Evolutionary conservation across 768 basidiomycete genomes (phyloP).

Genomic region (Boletales sp.): DNA sequence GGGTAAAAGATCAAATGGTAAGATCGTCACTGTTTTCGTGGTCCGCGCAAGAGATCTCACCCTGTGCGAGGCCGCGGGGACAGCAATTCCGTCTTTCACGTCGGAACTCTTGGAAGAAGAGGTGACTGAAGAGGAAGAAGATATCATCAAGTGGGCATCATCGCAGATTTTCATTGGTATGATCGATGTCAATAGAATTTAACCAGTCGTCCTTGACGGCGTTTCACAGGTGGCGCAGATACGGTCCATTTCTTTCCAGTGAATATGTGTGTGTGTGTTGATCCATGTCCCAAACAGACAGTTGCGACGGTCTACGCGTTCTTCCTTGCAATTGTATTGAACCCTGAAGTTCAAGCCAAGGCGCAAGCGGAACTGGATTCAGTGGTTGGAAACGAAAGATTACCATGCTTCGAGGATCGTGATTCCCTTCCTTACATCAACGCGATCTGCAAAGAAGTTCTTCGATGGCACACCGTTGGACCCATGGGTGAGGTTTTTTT

Average conservation of each 20-base stretch:
- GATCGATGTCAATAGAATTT: not conserved
- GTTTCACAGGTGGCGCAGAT: conserved; percentile 39
- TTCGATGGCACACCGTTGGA: conserved; percentile 19
- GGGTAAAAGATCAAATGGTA: conserved; percentile 47
- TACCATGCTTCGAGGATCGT: conserved; percentile 19
- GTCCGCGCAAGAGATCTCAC: not conserved
- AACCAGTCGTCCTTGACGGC: not conserved
- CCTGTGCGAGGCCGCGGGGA: conserved; percentile 11
- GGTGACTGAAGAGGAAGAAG: conserved; percentile 14
- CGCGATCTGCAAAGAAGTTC: conserved; percentile 23
- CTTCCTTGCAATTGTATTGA: conserved; percentile 24
- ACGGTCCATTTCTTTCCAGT: conserved; percentile 35
- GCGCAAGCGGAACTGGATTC: conserved; percentile 24
- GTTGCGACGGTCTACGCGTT: conserved; percentile 17
- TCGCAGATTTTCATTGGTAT: conserved; percentile 7
- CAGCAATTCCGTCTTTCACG: conserved; percentile 18
- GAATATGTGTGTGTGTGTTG: conserved; percentile 19
- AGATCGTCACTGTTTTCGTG: not conserved
- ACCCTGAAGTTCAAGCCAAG: conserved; percentile 21
- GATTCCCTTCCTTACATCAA: conserved; percentile 24
- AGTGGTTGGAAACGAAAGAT: conserved; percentile 17
- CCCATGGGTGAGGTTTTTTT: conserved; percentile 18
- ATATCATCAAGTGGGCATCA: conserved; percentile 19
- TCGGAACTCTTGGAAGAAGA: conserved; percentile 11
- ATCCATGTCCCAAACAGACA: not conserved